Conservation (phyloP, 176 grass and related monocot species). For the Cenchrus americanus region DNA sequence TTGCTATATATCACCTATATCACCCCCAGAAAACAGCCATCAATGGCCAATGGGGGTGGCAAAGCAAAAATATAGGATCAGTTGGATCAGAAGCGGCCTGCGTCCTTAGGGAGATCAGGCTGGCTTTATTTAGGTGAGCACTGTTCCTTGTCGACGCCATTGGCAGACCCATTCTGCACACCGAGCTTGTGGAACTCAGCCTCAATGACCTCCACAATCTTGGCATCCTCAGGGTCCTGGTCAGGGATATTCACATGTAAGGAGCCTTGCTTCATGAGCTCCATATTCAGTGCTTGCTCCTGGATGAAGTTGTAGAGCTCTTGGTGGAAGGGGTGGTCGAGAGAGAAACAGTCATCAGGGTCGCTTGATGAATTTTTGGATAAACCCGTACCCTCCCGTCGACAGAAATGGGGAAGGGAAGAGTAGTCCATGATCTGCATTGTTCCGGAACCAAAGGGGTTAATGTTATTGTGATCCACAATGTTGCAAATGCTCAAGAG, state of each 20-base stretch:
- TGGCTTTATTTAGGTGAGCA: neutral
- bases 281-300: conserved; percentile 54
- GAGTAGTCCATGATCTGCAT: conserved; percentile 89
- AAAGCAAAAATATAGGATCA: conserved; percentile 39
- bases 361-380: conserved; percentile 43
- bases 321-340: conserved; percentile 87
- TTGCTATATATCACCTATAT: conserved; percentile 27
- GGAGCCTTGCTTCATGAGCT: conserved; percentile 66
- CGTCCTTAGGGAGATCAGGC: neutral
- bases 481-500: neutral
- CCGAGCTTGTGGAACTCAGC: conserved; percentile 80
- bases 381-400: conserved; percentile 54
- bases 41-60: conserved; percentile 11
- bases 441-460: conserved; percentile 19
- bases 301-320: conserved; percentile 80
- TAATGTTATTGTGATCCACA: neutral
- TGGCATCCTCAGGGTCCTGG: conserved; percentile 59
- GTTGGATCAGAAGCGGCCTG: conserved; percentile 24
- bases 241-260: conserved; percentile 78
- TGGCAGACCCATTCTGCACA: conserved; percentile 46
- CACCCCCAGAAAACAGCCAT: conserved; percentile 31
- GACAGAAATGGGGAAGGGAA: conserved; percentile 86
- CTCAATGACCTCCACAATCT: conserved; percentile 73
- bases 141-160: conserved; percentile 31
- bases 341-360: conserved; percentile 61